phyloP scores from a whole-genome alignment of 257 asterid genomes.

The Buddleja alternifolia region DNA sequence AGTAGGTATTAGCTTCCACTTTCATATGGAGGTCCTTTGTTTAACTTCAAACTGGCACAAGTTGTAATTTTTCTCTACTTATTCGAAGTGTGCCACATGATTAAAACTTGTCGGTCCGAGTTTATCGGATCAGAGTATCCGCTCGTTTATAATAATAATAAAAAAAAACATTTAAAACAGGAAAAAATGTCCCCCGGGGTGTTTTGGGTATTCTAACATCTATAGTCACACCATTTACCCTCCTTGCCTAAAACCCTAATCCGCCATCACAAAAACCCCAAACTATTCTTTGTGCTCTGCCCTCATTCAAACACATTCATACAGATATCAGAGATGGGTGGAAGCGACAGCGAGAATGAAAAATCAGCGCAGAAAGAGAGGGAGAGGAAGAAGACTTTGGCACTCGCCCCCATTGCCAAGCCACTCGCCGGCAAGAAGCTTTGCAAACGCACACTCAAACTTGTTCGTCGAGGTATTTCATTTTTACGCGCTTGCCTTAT shows the following conservation, averaged over 20 bases:
- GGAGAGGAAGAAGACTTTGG: slow-evolving; percentile 78
- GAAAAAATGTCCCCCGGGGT: no score
- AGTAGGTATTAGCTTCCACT: no score
- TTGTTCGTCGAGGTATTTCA: slow-evolving; percentile 73
- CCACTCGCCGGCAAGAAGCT: slow-evolving; percentile 95
- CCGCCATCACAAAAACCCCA: neutral
- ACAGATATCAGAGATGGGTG: slow-evolving; percentile 52
- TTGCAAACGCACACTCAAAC: slow-evolving; percentile 80
- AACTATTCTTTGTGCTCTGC: neutral
- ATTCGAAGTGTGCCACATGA: no score
- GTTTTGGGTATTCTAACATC: no score
- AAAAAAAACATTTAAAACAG: no score
- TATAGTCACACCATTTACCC: no score
- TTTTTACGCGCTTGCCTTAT: slow-evolving; percentile 13
- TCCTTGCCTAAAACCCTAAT: slow-evolving; percentile 19
- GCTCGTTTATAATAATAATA: no score
- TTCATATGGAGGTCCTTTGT: no score
- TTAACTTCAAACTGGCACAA: no score
- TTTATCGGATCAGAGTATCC: no score
- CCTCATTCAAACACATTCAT: neutral
- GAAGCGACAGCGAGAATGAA: slow-evolving; percentile 85
- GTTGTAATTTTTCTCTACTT: no score
- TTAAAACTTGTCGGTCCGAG: no score
- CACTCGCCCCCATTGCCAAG: slow-evolving; percentile 87
- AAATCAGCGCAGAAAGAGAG: slow-evolving; percentile 72